Evolutionary conservation across 2,329 filamentous ascomycete genomes (phyloP).

Genomic region (Orbilia ellipsospora): DNA sequence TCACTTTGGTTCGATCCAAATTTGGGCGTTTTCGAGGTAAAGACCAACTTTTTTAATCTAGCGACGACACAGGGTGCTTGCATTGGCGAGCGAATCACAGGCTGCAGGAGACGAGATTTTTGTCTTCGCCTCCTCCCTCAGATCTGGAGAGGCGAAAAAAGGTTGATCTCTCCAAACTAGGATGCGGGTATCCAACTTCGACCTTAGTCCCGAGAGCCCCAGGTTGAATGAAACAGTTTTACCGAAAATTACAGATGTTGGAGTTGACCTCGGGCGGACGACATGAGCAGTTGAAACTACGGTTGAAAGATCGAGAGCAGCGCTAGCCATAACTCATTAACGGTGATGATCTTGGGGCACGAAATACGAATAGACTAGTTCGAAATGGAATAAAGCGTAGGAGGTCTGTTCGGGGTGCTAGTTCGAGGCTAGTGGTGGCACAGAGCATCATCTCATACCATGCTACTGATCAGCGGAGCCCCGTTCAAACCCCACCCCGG

Average conservation of each 20-base stretch:
- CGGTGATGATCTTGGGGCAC: constrained; percentile 13
- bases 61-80: constrained; percentile 28
- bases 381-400: constrained; percentile 8
- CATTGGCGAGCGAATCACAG: constrained; percentile 52
- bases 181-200: not conserved
- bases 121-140: constrained; percentile 1
- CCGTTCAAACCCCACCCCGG: constrained; percentile 47
- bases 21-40: constrained; percentile 27
- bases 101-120: constrained; percentile 14
- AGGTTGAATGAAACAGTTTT: constrained; percentile 28
- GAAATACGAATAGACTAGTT: constrained; percentile 31
- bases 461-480: constrained; percentile 35
- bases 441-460: too few species aligned
- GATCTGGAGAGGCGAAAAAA: too few species aligned
- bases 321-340: constrained; percentile 5
- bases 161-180: too few species aligned
- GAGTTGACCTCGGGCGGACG: constrained; percentile 42
- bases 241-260: constrained; percentile 29
- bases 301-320: not conserved
- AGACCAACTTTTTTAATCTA: constrained; percentile 30
- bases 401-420: constrained; percentile 29
- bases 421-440: constrained; percentile 17
- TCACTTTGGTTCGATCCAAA: constrained; percentile 29
- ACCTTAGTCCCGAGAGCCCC: not conserved
- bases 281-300: constrained; percentile 11